Percentiles rank a stretch among this genome's conserved stretches.
These are phyloP conservation scores for Maudiozyma barnettii DNA, from an alignment of 805 yeast genomes.

Conservation along the genomic window DNA sequence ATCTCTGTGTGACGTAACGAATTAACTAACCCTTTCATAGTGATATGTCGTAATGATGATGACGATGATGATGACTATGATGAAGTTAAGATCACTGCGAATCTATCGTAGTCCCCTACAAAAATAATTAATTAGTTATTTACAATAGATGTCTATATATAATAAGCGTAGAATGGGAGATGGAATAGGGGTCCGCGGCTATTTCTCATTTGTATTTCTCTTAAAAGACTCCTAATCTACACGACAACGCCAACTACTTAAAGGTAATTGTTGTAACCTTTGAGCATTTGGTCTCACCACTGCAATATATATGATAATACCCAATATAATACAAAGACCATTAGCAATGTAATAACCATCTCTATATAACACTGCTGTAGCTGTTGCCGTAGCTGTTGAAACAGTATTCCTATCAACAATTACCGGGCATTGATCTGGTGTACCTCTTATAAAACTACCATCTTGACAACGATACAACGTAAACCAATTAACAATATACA, in stretches of 20 bases:
- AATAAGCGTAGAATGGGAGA: too few species aligned
- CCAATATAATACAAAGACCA: conserved; percentile 57
- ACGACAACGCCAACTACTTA: conserved; percentile 57
- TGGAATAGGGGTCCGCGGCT: too few species aligned
- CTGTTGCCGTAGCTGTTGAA: conserved; percentile 31
- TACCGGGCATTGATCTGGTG: neutral
- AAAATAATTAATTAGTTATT: too few species aligned
- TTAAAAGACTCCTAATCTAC: neutral
- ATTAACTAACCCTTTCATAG: too few species aligned
- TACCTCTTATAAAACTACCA: conserved; percentile 1
- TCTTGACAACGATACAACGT: conserved; percentile 53
- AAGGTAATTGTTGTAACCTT: conserved; percentile 62
- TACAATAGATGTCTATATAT: too few species aligned
- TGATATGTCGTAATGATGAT: too few species aligned
- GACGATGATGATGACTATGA: too few species aligned
- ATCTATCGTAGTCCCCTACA: too few species aligned
- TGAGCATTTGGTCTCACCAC: conserved; percentile 58
- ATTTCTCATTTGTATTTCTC: neutral
- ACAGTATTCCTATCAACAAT: neutral
- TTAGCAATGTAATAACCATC: conserved; percentile 88
- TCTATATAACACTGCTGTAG: conserved; percentile 41
- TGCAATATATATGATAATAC: conserved; percentile 50
- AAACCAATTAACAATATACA: conserved; percentile 69
- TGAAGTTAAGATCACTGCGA: too few species aligned
- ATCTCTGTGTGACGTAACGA: too few species aligned